Base-by-base conservation (phyloP, 805 yeast species). In the Millerago galiae region DNA sequence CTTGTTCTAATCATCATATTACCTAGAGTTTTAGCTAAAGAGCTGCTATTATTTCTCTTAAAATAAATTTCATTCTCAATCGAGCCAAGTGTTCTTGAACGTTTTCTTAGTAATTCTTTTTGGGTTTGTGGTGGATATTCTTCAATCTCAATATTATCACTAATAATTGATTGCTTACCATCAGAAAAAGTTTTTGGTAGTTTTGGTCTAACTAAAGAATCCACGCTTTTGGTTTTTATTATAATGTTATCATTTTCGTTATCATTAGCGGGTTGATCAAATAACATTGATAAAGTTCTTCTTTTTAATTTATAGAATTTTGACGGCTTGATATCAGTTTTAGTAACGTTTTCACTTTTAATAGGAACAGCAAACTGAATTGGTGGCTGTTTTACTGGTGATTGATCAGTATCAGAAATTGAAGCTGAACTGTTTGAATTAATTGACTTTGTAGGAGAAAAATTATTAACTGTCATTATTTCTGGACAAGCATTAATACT, bases 1-100 rank as follows among this genome's bases (percentile, higher is more conserved):
- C 59, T 45, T 6, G 62, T 56, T 40, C 62, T 57, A 38, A 62
- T 33, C 49, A 61, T 55, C 45, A 67, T 54, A 46, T 59, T 65
- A 32, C 66, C 66, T 15, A 68, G 43, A 0, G 70, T 61, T 42
- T 59, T 65, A 2, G 63, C 71, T 10, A 68, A 46, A 0, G 70
- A 65, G 8, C 62, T 59, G 40, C 65, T 65, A 31, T n/a, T n/a
- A n/a, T 31, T 31, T 49, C 68, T 51, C 34, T 60, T 62, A 8
- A 63, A 55, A 35, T 53, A 52, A 1, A 50, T 38, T 15, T 52
- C 56, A 27, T 50, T 45, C 12, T 57, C 61, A 7, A 53, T 36
- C 1, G 59, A 53, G 1, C 60, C 60, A 24, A 56, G 33, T 0
- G 61, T 57, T 16, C 48, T 50, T 5, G 59, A 53, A 7, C 61